Base-by-base conservation (phyloP, 202 grass and related monocot genomes). In the Zoysia matrella region DNA sequence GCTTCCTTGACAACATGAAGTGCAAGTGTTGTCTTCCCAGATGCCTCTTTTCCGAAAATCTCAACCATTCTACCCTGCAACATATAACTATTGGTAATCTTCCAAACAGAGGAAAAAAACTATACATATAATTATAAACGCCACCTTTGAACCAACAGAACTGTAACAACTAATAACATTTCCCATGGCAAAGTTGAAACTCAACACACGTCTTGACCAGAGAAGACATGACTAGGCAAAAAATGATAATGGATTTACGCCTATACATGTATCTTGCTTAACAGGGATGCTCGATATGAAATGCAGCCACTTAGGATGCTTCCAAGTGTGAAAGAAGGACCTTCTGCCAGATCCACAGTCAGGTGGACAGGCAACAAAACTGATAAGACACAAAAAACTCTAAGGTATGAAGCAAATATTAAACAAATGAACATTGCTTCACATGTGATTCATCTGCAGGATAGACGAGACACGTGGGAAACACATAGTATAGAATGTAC, bases 1-100 rank as follows among this genome's bases (percentile, higher is more conserved):
- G 95, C 89, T 91, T 98, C 92, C 83, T 92, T 98, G 53, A 95
- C 82, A 76, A 93, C 86, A 88, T 98, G 95, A 84, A 98, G 90
- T 11, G 92, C 92, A 75, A 98, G 95, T 42, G 92, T 93, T 82
- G 95, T 98, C 80, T 98, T 98, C 57, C 95, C 95, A 66, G 92
- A 95, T 79, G 92, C 87, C 65, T 98, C 95, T 85, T 88, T 95
- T 7, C 90, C 92, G 77, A 81, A 98, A 83, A 98, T 90, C 87
- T 98, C 95, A 80, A 98, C 89, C 76, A 98, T 95, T 92, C 88
- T 93, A 49, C 77, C 92, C 92, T 95, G 86, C 55, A 84, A 88
- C 72, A 15, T 39, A 71, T 36, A 65, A 50, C 22, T 66, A 43
- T 84, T 43, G 57, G 41, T 64, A 65, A 71, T 85, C 54, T 81